phyloP scores from a whole-genome alignment of 148 eudicot species.

The Pharnaceum exiguum region DNA sequence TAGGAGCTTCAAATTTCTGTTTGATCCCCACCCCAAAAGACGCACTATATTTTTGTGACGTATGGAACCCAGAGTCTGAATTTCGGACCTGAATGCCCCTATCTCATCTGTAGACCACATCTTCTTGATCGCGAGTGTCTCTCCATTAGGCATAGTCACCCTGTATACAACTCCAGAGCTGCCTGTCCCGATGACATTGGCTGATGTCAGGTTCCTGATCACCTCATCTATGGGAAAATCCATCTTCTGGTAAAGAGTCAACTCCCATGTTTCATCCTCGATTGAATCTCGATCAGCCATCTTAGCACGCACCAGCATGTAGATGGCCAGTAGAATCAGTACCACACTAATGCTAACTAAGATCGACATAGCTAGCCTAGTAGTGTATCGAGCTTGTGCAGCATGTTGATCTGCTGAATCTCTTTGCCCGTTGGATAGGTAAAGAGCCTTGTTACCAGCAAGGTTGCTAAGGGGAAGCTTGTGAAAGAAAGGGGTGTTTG shows the following conservation, averaged over 20 bases:
- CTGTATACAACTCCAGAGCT: constrained; percentile 96
- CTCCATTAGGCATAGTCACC: constrained; percentile 67
- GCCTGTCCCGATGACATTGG: constrained; percentile 89
- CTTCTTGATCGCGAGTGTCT: constrained; percentile 84
- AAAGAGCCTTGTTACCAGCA: constrained; percentile 59
- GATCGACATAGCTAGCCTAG: constrained; percentile 73
- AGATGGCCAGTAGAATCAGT: constrained; percentile 57
- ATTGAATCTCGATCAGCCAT: constrained; percentile 18
- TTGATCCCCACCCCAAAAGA: constrained; percentile 88
- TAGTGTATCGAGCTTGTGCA: constrained; percentile 32
- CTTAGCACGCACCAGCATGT: constrained; percentile 44
- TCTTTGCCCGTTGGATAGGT: constrained; percentile 37
- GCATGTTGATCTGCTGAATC: constrained; percentile 11
- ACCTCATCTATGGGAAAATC: constrained; percentile 78
- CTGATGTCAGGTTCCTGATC: constrained; percentile 53
- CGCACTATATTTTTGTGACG: constrained; percentile 88
- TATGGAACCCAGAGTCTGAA: constrained; percentile 78
- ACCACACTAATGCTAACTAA: constrained; percentile 64
- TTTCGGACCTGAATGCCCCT: constrained; percentile 83
- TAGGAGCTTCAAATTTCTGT: constrained; percentile 55
- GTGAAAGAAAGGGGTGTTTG: constrained; percentile 76
- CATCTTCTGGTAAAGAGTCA: constrained; percentile 89
- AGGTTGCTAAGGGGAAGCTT: constrained; percentile 66
- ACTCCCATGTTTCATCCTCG: constrained; percentile 64
- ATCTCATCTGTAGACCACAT: constrained; percentile 89